phyloP scores from a whole-genome alignment of 2,329 filamentous ascomycete genomes.

The Coccinonectria pachysandricola region DNA sequence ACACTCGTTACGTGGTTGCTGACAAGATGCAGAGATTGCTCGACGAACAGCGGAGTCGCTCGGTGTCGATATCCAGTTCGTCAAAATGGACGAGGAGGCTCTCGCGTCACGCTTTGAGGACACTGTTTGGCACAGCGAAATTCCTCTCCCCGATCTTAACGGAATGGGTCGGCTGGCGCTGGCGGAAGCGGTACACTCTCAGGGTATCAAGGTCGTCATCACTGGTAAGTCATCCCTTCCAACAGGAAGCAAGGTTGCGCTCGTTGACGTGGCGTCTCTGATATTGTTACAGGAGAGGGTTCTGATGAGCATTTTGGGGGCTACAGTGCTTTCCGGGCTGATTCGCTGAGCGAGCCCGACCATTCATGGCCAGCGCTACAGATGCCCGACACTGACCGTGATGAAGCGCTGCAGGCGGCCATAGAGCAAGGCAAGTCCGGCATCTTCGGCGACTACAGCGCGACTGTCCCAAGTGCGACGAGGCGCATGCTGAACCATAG shows the following conservation, averaged over 20 bases:
- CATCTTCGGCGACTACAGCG: constrained; percentile 1
- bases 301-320: constrained; percentile 45
- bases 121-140: constrained; percentile 22
- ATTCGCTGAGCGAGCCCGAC: constrained; percentile 40
- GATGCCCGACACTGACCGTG: constrained; percentile 18
- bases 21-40: constrained; percentile 17
- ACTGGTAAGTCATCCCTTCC: constrained; percentile 22
- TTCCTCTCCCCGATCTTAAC: constrained; percentile 36
- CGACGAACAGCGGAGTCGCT: constrained; percentile 23
- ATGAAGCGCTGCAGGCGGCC: constrained; percentile 1
- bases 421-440: not conserved
- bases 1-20: constrained; percentile 13
- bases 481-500: constrained; percentile 1
- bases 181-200: constrained; percentile 31
- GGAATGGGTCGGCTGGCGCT: constrained; percentile 41
- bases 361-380: constrained; percentile 6
- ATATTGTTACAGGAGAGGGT: constrained; percentile 25
- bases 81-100: constrained; percentile 17
- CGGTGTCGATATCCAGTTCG: constrained; percentile 19
- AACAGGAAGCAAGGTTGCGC: not conserved
- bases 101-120: constrained; percentile 22
- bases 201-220: constrained; percentile 43
- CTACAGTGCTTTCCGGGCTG: constrained; percentile 35
- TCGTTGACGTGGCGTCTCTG: no score
- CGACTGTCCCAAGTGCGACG: constrained; percentile 1